These are phyloP conservation scores for Myxozyma neotropica DNA, from an alignment of 805 yeast genomes.

Conservation along the genomic window DNA sequence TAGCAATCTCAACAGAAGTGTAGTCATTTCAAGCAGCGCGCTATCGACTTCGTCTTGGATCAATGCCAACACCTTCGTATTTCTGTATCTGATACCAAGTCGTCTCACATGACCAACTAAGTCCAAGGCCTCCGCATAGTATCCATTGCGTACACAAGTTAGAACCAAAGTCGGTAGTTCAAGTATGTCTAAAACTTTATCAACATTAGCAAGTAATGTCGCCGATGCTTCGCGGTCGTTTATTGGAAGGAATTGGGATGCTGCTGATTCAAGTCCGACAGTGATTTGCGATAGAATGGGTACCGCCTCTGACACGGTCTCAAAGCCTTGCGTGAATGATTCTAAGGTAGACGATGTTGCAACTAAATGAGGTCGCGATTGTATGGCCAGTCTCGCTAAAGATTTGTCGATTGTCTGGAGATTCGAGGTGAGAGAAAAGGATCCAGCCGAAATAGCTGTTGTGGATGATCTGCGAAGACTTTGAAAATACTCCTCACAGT, in stretches of 20 bases:
- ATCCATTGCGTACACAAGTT: slow-evolving; percentile 83
- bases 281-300: slow-evolving; percentile 21
- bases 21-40: slow-evolving; percentile 61
- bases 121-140: slow-evolving; percentile 87
- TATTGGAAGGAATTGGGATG: slow-evolving; percentile 24
- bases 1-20: slow-evolving; percentile 66
- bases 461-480: slow-evolving; percentile 36
- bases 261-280: slow-evolving; percentile 12
- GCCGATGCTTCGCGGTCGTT: slow-evolving; percentile 39
- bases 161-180: slow-evolving; percentile 82
- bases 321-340: slow-evolving; percentile 32
- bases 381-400: slow-evolving; percentile 19
- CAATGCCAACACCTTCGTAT: slow-evolving; percentile 53
- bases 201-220: slow-evolving; percentile 60
- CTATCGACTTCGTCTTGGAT: slow-evolving; percentile 58
- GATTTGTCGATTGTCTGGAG: slow-evolving; percentile 34
- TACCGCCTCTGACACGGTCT: slow-evolving; percentile 33
- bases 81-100: slow-evolving; percentile 68
- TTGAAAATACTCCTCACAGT: slow-evolving; percentile 29
- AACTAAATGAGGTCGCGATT: slow-evolving; percentile 29
- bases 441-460: slow-evolving; percentile 32
- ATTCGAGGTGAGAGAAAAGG: slow-evolving; percentile 24
- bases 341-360: slow-evolving; percentile 31
- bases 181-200: slow-evolving; percentile 71
- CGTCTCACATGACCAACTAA: slow-evolving; percentile 73